These are phyloP conservation scores for Cetraspora pellucida DNA, from an alignment of 192 early-diverging fungal species.

Conservation along the genomic window DNA sequence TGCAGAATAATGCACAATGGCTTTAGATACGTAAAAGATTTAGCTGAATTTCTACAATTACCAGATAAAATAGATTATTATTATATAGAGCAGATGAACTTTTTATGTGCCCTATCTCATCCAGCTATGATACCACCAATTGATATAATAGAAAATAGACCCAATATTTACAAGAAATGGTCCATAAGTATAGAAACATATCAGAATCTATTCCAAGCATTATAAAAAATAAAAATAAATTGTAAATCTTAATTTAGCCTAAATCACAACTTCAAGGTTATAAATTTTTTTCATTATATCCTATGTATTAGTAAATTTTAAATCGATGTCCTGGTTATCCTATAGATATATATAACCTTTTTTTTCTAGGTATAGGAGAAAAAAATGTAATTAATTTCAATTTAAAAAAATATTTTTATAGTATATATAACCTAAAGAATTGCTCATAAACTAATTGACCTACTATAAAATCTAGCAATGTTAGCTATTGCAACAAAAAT, in stretches of 20 bases:
- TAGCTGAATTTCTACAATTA: too few relatives aligned
- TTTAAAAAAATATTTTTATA: neutral
- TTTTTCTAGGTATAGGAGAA: neutral
- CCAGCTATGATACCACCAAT: neutral
- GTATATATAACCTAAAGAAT: constrained; percentile 16
- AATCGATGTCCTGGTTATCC: neutral
- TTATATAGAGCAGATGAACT: too few relatives aligned
- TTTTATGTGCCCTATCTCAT: neutral
- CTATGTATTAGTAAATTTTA: neutral
- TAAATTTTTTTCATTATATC: neutral
- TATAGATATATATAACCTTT: neutral
- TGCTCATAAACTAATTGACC: constrained; percentile 5
- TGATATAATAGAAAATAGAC: too few relatives aligned
- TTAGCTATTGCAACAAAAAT: constrained; percentile 19
- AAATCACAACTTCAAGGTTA: neutral
- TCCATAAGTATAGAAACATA: neutral
- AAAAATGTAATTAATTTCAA: constrained; percentile 11
- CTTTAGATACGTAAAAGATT: too few relatives aligned
- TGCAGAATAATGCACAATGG: too few relatives aligned
- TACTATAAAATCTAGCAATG: neutral
- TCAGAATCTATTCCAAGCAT: neutral
- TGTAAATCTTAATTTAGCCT: neutral
- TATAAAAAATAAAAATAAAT: neutral
- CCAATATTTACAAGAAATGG: neutral
- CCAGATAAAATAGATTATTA: too few relatives aligned